Conservation (phyloP, 73 alveolate species). For the Paramecium sexaurelia region DNA sequence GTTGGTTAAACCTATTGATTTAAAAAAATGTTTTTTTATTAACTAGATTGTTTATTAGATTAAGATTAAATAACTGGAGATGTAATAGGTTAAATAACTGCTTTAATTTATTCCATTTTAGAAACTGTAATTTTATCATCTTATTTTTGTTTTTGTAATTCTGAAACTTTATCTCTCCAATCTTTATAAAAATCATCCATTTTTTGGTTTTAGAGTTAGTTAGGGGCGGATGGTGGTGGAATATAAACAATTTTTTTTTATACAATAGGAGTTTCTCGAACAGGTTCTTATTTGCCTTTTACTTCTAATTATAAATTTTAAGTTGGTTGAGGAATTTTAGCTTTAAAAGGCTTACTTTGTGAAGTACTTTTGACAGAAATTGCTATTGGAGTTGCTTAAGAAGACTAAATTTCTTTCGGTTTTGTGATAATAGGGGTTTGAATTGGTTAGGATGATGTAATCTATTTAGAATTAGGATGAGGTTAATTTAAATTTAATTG, state of each 20-base stretch:
- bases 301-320: neutral
- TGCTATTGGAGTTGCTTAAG: neutral
- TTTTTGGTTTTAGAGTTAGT: neutral
- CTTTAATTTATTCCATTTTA: slow-evolving; percentile 23
- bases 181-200: slow-evolving; percentile 21
- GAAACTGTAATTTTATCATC: neutral
- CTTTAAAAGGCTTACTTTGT: neutral
- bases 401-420: neutral
- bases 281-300: slow-evolving; percentile 44
- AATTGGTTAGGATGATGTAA: neutral
- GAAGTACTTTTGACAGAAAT: neutral
- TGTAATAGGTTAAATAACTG: neutral
- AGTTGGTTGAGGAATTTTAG: neutral
- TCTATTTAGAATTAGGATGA: slow-evolving; percentile 20
- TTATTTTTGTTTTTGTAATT: neutral
- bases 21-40: neutral
- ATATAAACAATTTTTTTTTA: neutral
- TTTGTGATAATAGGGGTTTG: neutral
- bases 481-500: neutral
- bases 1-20: neutral
- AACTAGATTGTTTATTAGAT: neutral
- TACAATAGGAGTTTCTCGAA: slow-evolving; percentile 2
- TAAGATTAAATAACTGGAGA: neutral
- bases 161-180: slow-evolving; percentile 44
- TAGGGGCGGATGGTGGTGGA: slow-evolving; percentile 5